phyloP scores from a whole-genome alignment of 495 filamentous ascomycete genomes.

The Sphaerosporella brunnea region DNA sequence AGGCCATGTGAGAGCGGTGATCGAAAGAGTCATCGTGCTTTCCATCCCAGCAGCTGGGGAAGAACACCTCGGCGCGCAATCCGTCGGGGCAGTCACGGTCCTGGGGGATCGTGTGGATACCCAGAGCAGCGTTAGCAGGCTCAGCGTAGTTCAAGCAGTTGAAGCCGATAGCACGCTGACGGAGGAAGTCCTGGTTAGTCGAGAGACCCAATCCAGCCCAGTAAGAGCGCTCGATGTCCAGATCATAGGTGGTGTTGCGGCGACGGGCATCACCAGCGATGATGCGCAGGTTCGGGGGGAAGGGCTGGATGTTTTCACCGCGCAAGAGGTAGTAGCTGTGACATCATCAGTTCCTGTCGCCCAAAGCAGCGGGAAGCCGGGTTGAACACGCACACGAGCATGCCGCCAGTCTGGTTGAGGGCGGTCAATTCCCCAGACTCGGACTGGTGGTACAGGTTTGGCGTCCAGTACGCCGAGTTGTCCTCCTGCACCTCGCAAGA shows the following conservation, averaged over 20 bases:
- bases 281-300: conserved; percentile 69
- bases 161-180: conserved; percentile 74
- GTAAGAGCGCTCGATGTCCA: conserved; percentile 37
- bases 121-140: conserved; percentile 49
- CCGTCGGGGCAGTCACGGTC: conserved; percentile 63
- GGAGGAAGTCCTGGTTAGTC: conserved; percentile 6
- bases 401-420: conserved; percentile 40
- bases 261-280: conserved; percentile 53
- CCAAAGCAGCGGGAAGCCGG: background rate
- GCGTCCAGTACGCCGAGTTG: conserved; percentile 54
- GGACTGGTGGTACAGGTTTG: conserved; percentile 44
- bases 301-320: conserved; percentile 43
- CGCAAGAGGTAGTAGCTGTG: conserved; percentile 46
- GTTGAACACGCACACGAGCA: conserved; percentile 37
- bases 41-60: conserved; percentile 85
- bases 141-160: conserved; percentile 70
- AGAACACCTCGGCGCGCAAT: conserved; percentile 66
- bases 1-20: conserved; percentile 60
- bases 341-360: background rate
- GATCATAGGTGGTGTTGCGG: conserved; percentile 52
- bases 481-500: conserved; percentile 47
- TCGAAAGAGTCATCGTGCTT: conserved; percentile 40
- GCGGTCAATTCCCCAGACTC: conserved; percentile 19
- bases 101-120: conserved; percentile 60
- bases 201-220: conserved; percentile 35